Percentiles rank a stretch among this genome's conserved stretches.
Evolutionary conservation across 306 rosid genomes (phyloP).

Genomic region (Rubus parviflorus): DNA sequence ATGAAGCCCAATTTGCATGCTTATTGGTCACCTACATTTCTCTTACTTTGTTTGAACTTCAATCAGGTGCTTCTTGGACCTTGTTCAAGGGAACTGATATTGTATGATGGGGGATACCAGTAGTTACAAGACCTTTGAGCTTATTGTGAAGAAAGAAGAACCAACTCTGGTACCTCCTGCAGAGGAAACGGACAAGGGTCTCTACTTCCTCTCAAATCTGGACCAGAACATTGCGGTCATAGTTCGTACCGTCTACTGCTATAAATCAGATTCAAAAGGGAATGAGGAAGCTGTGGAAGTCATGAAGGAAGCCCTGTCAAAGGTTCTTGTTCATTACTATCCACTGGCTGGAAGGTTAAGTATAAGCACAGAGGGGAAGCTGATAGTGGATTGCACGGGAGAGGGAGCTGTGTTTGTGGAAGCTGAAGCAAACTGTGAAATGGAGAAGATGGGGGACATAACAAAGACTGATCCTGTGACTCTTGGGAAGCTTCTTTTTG

Average conservation of each 20-base stretch:
- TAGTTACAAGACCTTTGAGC: constrained; percentile 17
- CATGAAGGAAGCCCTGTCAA: constrained; percentile 53
- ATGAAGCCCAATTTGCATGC: constrained; percentile 5
- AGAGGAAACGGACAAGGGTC: constrained; percentile 59
- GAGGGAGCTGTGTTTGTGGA: constrained; percentile 87
- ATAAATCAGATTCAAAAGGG: constrained; percentile 50
- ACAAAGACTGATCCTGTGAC: constrained; percentile 66
- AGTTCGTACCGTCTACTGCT: constrained; percentile 62
- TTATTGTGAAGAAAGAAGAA: constrained; percentile 48
- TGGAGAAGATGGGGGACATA: constrained; percentile 67
- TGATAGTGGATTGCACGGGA: constrained; percentile 68
- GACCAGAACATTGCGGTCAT: constrained; percentile 71
- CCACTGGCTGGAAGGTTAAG: constrained; percentile 64
- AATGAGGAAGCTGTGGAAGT: constrained; percentile 55
- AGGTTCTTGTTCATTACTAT: constrained; percentile 65
- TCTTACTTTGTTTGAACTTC: not conserved
- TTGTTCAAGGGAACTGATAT: constrained; percentile 3
- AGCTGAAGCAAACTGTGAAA: constrained; percentile 66
- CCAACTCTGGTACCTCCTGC: constrained; percentile 55
- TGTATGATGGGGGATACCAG: constrained; percentile 34
- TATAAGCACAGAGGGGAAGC: constrained; percentile 67
- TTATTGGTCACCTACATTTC: not conserved
- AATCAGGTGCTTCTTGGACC: constrained; percentile 22
- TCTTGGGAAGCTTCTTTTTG: constrained; percentile 69
- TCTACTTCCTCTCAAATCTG: constrained; percentile 72